Evolutionary conservation across 768 basidiomycete genomes (phyloP), one percentile per base, ranked within the genome.

Genomic region (Podaxis mareebaensis): DNA sequence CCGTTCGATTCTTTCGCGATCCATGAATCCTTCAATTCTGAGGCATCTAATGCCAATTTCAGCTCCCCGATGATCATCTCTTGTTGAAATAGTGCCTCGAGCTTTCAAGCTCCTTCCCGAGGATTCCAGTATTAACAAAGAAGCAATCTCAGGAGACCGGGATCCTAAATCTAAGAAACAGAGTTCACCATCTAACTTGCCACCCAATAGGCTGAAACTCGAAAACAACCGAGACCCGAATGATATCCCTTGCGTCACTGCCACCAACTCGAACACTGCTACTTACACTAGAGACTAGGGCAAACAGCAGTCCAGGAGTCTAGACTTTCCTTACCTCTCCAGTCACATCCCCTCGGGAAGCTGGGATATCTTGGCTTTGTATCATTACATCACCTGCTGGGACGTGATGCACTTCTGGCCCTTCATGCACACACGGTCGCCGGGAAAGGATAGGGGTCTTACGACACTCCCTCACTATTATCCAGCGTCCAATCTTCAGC

Each of bases 1-100:
- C 44, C 48, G 46, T 58, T 58, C 58, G 11, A 58, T 58, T 46
- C 20, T 57, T 42, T 57, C 53, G 48, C 20, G 22, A 51, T 51
- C 44, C 24, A 28, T 58, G 40, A 46, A 24, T 4, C 7, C 11
- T 26, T 22, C 48, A 24, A 11, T 24, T 49, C 48, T 49, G 48
- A 11, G 48, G 22, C 15, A 44, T 44, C 42, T 44, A 12, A 20
- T 44, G 42, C 13, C 13, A 12, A 15, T 15, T 20, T 44, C 15
- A 44, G 13, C n/a, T 20, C 4, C 13, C n/a, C 13, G 42, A 15
- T 20, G 7, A 49, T 10, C 11, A 6, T 22, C 48, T 26, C 22
- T 20, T 12, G 49, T 7, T 10, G 49, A 24, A 24, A 24, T 12
- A 24, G 12, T 7, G 22, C 24, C 12, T 24, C 49, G 22, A 24